Percentiles rank a stretch among this genome's conserved stretches.
Evolutionary conservation across 192 early-diverging fungal genomes (phyloP).

Genomic region (Coemansia sp.): DNA sequence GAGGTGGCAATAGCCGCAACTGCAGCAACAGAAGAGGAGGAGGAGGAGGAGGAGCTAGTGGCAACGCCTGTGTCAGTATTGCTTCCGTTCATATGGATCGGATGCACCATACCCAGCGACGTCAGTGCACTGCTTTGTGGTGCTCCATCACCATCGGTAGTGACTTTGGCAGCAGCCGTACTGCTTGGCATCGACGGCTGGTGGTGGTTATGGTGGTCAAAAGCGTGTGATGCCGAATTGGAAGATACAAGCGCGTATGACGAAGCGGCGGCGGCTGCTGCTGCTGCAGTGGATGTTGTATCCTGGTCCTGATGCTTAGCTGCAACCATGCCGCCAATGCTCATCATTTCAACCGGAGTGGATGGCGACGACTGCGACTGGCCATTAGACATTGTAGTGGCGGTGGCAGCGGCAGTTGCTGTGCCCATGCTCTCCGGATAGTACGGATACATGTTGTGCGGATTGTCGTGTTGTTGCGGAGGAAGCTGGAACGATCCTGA

Average conservation of each 20-base stretch:
- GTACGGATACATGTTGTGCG: conserved; percentile 37
- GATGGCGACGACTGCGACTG: conserved; percentile 41
- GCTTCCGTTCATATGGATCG: conserved; percentile 1
- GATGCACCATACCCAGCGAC: conserved; percentile 37
- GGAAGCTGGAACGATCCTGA: conserved; percentile 48
- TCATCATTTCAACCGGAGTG: conserved; percentile 21
- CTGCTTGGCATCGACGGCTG: neutral
- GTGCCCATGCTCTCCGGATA: conserved; percentile 30
- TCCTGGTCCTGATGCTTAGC: neutral
- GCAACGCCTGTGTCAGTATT: neutral
- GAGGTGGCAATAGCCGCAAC: neutral
- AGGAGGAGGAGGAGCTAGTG: neutral
- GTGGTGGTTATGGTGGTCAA: no score
- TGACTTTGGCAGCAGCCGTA: neutral
- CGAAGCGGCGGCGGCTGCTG: conserved; percentile 14
- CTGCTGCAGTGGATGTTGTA: neutral
- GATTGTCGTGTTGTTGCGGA: neutral
- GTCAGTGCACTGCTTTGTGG: conserved; percentile 15
- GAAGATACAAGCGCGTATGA: conserved; percentile 26
- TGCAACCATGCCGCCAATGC: neutral
- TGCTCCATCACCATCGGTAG: neutral
- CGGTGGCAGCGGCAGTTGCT: conserved; percentile 13
- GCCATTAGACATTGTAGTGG: conserved; percentile 19
- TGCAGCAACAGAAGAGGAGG: conserved; percentile 6
- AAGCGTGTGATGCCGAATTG: neutral